These are phyloP conservation scores for Naganishia sp. DNA, from an alignment of 1,284 basidiomycete genomes.

Conservation along the genomic window DNA sequence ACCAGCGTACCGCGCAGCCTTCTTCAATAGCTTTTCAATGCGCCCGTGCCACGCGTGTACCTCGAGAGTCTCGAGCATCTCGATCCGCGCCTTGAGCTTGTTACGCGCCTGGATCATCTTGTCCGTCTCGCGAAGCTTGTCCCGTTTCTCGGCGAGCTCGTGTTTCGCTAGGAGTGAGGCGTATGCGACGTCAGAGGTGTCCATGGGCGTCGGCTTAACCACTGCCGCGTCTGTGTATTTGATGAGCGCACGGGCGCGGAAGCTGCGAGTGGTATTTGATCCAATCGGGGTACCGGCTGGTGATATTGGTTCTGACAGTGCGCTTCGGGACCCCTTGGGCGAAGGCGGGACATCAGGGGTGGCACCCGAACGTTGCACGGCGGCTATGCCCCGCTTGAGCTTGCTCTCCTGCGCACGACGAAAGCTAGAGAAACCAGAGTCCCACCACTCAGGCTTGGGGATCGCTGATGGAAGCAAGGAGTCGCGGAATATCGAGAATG, in stretches of 20 bases:
- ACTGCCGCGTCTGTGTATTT: slow-evolving; percentile 23
- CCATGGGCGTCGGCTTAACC: slow-evolving; percentile 59
- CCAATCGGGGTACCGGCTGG: not conserved
- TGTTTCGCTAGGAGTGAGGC: slow-evolving; percentile 80
- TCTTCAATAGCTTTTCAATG: slow-evolving; percentile 28
- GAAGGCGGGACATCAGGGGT: not conserved
- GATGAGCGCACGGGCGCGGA: slow-evolving; percentile 7
- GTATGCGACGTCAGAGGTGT: slow-evolving; percentile 82
- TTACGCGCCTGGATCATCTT: slow-evolving; percentile 86
- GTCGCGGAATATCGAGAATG: slow-evolving; percentile 64
- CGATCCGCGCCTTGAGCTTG: slow-evolving; percentile 83
- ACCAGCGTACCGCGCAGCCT: slow-evolving; percentile 14
- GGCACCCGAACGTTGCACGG: slow-evolving; percentile 1
- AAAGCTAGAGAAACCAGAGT: slow-evolving; percentile 2
- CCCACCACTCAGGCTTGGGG: slow-evolving; percentile 59
- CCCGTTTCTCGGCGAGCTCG: slow-evolving; percentile 80
- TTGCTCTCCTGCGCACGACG: not conserved
- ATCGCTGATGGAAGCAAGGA: slow-evolving; percentile 71
- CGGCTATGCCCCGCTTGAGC: not conserved
- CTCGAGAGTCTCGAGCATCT: slow-evolving; percentile 75
- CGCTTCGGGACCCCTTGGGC: not conserved
- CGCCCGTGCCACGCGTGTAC: slow-evolving; percentile 57
- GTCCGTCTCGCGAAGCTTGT: slow-evolving; percentile 82
- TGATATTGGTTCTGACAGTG: not conserved
- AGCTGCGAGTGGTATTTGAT: slow-evolving; percentile 3